Conservation (phyloP, 305 asterid species). For the Caryopteris hybrid region DNA sequence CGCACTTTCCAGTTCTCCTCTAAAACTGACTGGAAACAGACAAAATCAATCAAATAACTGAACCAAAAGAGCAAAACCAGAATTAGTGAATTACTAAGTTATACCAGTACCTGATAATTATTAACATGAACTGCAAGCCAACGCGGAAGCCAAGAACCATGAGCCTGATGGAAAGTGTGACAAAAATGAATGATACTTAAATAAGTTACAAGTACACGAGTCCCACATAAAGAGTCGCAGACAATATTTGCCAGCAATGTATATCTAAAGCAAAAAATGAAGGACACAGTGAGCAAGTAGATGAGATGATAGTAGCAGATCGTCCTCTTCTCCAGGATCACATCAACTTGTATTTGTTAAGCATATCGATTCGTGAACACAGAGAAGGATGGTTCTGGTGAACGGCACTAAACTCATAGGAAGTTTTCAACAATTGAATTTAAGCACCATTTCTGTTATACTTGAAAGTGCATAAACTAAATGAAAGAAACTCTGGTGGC, state of each 20-base stretch:
- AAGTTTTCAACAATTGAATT: background rate
- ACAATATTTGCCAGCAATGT: background rate
- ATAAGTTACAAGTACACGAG: background rate
- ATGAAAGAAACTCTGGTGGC: background rate
- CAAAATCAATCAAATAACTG: slow-evolving; percentile 5
- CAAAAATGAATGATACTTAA: background rate
- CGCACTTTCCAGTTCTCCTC: slow-evolving; percentile 74
- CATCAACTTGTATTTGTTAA: too few species aligned
- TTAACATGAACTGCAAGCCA: slow-evolving; percentile 65
- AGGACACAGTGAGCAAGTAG: background rate
- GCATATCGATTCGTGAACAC: too few species aligned
- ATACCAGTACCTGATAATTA: slow-evolving; percentile 53
- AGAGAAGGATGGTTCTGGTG: too few species aligned
- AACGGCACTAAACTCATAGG: background rate
- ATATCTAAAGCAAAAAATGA: background rate
- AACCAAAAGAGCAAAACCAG: background rate
- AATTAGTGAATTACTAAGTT: background rate
- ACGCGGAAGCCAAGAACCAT: slow-evolving; percentile 93
- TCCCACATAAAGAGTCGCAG: background rate
- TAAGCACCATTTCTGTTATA: background rate
- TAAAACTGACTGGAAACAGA: slow-evolving; percentile 45
- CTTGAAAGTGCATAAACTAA: background rate
- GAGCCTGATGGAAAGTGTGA: slow-evolving; percentile 53
- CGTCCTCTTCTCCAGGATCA: too few species aligned
- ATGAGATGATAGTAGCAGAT: background rate